Conservation (phyloP, 495 filamentous ascomycete genomes). For the Polyplosphaeria fusca region DNA sequence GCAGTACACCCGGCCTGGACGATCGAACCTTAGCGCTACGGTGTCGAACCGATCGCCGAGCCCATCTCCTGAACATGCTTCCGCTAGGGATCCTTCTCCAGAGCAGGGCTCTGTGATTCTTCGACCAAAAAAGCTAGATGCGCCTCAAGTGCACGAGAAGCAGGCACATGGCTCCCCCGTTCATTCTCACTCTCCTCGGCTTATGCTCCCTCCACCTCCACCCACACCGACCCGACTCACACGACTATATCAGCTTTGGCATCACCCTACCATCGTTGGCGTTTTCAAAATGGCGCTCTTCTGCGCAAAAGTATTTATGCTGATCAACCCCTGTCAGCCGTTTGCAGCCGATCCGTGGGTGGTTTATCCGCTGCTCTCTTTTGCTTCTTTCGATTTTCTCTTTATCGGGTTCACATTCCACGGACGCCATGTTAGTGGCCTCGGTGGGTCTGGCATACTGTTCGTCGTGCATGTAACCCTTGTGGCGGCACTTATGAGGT, state of each 20-base stretch:
- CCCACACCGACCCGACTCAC: conserved; percentile 25
- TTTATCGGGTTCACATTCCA: conserved; percentile 14
- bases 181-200: conserved; percentile 28
- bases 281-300: conserved; percentile 30
- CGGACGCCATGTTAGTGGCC: conserved; percentile 21
- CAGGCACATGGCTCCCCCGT: conserved; percentile 1
- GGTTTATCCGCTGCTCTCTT: conserved; percentile 57
- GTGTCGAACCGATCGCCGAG: conserved; percentile 18
- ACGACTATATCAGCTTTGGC: conserved; percentile 39
- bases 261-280: conserved; percentile 37
- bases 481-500: conserved; percentile 9
- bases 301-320: conserved; percentile 51
- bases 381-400: conserved; percentile 54
- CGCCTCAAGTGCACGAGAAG: conserved; percentile 18
- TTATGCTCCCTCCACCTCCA: conserved; percentile 36
- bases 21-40: conserved; percentile 30
- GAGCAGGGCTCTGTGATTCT: conserved; percentile 33
- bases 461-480: conserved; percentile 29
- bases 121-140: conserved; percentile 32
- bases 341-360: conserved; percentile 57
- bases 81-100: conserved; percentile 7
- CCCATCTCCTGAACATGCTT: not conserved
- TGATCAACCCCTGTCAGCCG: conserved; percentile 60
- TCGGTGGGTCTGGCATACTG: conserved; percentile 16
- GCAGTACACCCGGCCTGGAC: conserved; percentile 23